Percentiles rank a stretch among this genome's conserved stretches.
Evolutionary conservation across 164 flowering plant genomes (phyloP).

Genomic region (Hamamelis virginiana): DNA sequence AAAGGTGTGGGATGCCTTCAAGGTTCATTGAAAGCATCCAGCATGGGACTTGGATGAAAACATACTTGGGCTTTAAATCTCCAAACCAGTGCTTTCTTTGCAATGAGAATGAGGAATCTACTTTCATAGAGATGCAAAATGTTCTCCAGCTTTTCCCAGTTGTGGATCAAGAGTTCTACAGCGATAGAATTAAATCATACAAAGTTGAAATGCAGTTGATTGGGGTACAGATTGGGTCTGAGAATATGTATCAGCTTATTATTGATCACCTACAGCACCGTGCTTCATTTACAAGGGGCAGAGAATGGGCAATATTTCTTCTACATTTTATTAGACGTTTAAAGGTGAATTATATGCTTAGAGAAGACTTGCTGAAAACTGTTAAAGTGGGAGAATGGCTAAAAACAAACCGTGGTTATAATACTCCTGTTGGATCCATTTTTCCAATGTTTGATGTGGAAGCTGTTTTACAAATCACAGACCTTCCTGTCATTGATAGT

Average conservation of each 20-base stretch:
- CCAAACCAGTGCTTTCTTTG: background rate
- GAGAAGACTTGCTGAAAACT: conserved; percentile 4
- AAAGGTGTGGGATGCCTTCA: background rate
- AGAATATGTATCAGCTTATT: conserved; percentile 1
- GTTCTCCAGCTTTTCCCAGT: conserved; percentile 4
- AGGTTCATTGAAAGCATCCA: conserved; percentile 6
- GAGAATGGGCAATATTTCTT: conserved; percentile 4
- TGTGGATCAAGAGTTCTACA: conserved; percentile 9
- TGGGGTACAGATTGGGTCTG: conserved; percentile 9
- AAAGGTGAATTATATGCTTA: conserved; percentile 3
- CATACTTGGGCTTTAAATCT: conserved; percentile 1
- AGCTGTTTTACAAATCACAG: conserved; percentile 2
- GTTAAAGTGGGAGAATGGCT: conserved; percentile 11
- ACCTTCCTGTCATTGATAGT: conserved; percentile 6
- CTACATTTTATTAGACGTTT: conserved; percentile 6
- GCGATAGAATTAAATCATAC: background rate
- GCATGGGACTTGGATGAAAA: conserved; percentile 5
- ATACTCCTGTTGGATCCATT: conserved; percentile 9
- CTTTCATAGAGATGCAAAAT: background rate
- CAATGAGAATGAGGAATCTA: background rate
- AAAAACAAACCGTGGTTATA: conserved; percentile 12
- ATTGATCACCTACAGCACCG: background rate
- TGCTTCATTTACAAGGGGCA: conserved; percentile 5
- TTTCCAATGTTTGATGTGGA: conserved; percentile 1
- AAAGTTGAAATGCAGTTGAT: conserved; percentile 10